Evolutionary conservation across 306 rosid genomes (phyloP).

Genomic region (Fagus sylvatica): DNA sequence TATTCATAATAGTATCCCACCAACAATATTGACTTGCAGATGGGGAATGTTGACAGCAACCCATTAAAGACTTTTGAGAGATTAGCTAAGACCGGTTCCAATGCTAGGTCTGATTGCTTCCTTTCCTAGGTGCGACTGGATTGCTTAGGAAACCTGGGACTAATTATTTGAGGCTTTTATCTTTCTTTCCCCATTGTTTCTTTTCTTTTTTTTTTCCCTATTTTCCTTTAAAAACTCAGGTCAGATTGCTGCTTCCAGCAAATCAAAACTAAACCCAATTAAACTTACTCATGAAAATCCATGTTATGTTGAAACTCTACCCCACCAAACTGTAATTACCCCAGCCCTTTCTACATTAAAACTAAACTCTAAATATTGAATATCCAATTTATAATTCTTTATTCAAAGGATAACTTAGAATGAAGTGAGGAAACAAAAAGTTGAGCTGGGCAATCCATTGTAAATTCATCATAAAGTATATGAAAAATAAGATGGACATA

Average conservation of each 20-base stretch:
- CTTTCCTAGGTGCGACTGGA: too few species aligned
- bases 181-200: too few species aligned
- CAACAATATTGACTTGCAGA: neutral
- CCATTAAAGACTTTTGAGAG: too few species aligned
- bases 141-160: too few species aligned
- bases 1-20: neutral
- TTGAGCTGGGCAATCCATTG: conserved; percentile 12
- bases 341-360: conserved; percentile 13
- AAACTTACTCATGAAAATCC: neutral
- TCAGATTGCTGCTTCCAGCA: too few species aligned
- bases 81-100: too few species aligned
- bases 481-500: conserved; percentile 11
- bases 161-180: too few species aligned
- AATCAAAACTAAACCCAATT: too few species aligned
- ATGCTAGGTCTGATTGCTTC: too few species aligned
- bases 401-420: conserved; percentile 1
- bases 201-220: too few species aligned
- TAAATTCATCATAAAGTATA: conserved; percentile 9
- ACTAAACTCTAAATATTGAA: neutral
- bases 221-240: too few species aligned
- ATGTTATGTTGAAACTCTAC: conserved; percentile 1
- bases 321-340: conserved; percentile 16
- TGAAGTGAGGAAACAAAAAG: neutral
- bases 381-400: conserved; percentile 14
- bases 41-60: neutral